Evolutionary conservation across 1,139 yeast species (phyloP), one percentile per base, ranked within the genome.

Genomic region (Yamadazyma kanchanaburiensis): DNA sequence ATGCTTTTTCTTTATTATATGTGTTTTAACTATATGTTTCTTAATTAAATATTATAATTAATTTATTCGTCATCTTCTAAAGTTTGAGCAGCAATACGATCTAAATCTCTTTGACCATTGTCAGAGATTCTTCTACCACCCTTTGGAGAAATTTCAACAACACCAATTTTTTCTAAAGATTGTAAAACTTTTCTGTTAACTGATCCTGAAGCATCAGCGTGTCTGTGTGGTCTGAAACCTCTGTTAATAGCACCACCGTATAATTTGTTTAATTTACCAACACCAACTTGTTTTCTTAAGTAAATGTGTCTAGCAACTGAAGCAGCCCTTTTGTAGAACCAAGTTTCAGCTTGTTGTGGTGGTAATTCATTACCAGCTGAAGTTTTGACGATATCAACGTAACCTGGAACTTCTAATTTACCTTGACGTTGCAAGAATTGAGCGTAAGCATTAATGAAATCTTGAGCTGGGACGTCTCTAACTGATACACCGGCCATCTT

Each of bases 301-400:
- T 94, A 94, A 73, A 91, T 83, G 91, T 91, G 98, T 80, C 99
- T 91, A 64, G 98, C 99, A 68, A 88, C 88, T 42, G 98, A 89
- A 63, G 99, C 99, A 62, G 98, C 94, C 76, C 99, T 86, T 86
- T 84, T 87, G 95, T 89, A 91, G 87, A 87, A 91, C 98, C 98
- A 91, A 64, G 91, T 88, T 76, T 89, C 97, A 55, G 98, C 77
- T 70, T 91, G 97, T 78, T 91, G 98, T 68, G 99, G 99, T 70
- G 98, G 98, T 70, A 91, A 86, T 76, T 91, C 98, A 68, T 89
- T 89, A 75, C 96, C 95, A 53, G 95, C 84, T 51, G 96, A 85
- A 70, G 99, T 94, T 88, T 91, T 91, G 77, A 94, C 99, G 56
- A 91, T 73, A 79, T 91, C 99, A 70, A 91, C 97, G 86, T 89